These are phyloP conservation scores for Blepharisma japonicum DNA, from an alignment of 73 alveolate genomes.

Conservation along the genomic window DNA sequence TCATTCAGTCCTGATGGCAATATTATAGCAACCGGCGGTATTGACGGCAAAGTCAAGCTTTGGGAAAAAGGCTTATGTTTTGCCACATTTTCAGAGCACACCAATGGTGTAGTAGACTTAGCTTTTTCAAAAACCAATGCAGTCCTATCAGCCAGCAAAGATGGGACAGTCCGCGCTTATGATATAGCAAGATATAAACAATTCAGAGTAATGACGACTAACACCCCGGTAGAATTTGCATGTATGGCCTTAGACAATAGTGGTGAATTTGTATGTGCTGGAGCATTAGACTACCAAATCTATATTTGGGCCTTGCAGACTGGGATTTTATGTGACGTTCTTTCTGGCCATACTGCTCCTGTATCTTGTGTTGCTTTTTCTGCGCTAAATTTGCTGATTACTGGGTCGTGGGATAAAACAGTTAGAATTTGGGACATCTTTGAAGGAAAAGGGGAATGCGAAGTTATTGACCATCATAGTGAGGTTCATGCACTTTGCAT, in stretches of 20 bases:
- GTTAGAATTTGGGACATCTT: conserved; percentile 7
- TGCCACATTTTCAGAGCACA: conserved; percentile 84
- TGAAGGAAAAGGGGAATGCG: not conserved
- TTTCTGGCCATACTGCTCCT: conserved; percentile 83
- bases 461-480: not conserved
- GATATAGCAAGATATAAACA: conserved; percentile 81
- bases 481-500: not conserved
- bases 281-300: conserved; percentile 24
- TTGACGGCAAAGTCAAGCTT: conserved; percentile 83
- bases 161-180: conserved; percentile 95
- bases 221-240: conserved; percentile 73
- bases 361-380: conserved; percentile 66
- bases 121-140: conserved; percentile 62
- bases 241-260: conserved; percentile 74
- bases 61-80: conserved; percentile 79
- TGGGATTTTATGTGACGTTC: conserved; percentile 74
- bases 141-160: conserved; percentile 70
- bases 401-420: conserved; percentile 90
- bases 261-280: conserved; percentile 74
- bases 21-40: conserved; percentile 86
- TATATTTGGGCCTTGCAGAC: conserved; percentile 85
- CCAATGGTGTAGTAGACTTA: conserved; percentile 71
- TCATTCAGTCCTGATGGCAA: conserved; percentile 76
- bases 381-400: conserved; percentile 56
- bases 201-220: conserved; percentile 81